Conservation (phyloP, 2,329 filamentous ascomycete species). For the Fusarium nematophilum region DNA sequence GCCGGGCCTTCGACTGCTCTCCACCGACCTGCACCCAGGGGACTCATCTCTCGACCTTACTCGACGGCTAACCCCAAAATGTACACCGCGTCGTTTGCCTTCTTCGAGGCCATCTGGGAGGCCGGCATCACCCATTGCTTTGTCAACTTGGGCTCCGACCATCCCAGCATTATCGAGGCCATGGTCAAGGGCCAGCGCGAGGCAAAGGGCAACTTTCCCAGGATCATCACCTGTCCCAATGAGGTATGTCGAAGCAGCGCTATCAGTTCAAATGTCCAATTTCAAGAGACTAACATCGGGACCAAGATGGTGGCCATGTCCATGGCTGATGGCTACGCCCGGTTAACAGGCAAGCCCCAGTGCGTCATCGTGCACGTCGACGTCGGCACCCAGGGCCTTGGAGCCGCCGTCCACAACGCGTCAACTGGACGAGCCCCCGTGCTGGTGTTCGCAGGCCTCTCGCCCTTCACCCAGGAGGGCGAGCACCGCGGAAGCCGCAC, state of each 20-base stretch:
- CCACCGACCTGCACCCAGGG: conserved; percentile 16
- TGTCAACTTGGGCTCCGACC: conserved; percentile 77
- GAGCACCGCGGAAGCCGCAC: conserved; percentile 82
- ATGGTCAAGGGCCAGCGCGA: conserved; percentile 81
- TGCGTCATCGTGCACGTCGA: conserved; percentile 85
- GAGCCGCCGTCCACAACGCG: conserved; percentile 82
- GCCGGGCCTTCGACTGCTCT: conserved; percentile 16
- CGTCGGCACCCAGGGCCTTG: conserved; percentile 83
- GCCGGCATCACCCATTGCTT: conserved; percentile 69
- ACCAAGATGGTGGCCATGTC: conserved; percentile 83
- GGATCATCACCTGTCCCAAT: conserved; percentile 82
- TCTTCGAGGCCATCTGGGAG: conserved; percentile 85
- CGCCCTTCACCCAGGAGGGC: conserved; percentile 80
- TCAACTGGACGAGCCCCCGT: conserved; percentile 80
- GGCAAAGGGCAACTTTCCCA: conserved; percentile 72
- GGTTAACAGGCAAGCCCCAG: conserved; percentile 77
- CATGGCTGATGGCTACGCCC: conserved; percentile 85
- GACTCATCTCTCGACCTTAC: conserved; percentile 33
- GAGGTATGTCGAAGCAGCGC: conserved; percentile 63
- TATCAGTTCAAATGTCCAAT: neutral
- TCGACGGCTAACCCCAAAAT: conserved; percentile 50
- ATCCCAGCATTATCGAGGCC: conserved; percentile 83
- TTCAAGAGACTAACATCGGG: conserved; percentile 13
- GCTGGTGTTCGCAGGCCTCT: conserved; percentile 81
- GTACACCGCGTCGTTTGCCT: conserved; percentile 83